These are phyloP conservation scores for Haplographium delicatum DNA, from an alignment of 495 filamentous ascomycete genomes.

Conservation along the genomic window DNA sequence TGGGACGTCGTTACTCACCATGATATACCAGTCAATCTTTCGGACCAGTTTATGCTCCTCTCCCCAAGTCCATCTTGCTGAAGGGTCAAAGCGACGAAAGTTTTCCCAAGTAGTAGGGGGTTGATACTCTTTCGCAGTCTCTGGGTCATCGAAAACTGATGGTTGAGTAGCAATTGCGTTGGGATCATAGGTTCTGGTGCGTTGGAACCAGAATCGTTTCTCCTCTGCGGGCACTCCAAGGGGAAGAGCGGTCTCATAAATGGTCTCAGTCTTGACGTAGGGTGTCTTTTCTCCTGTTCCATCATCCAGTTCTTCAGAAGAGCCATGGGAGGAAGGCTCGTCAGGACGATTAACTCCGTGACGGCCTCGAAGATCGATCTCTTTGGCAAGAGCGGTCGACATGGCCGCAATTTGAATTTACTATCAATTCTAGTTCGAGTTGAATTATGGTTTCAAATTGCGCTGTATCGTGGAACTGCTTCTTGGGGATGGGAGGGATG, in stretches of 20 bases:
- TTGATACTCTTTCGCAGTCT: constrained; percentile 4
- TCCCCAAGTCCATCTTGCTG: constrained; percentile 60
- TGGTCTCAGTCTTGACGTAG: neutral
- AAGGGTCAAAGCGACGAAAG: constrained; percentile 55
- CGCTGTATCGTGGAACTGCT: no score
- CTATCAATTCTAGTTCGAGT: no score
- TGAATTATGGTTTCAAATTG: neutral
- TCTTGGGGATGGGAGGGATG: no score
- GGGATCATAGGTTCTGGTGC: constrained; percentile 36
- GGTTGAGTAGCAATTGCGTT: constrained; percentile 51
- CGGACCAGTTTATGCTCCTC: constrained; percentile 63
- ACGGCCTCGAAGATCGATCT: neutral
- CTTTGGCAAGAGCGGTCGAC: constrained; percentile 14
- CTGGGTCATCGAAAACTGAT: constrained; percentile 37
- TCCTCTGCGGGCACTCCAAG: constrained; percentile 30
- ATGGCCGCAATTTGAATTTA: no score
- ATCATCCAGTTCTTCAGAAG: constrained; percentile 7
- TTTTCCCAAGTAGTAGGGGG: constrained; percentile 33
- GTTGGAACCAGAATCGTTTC: constrained; percentile 40
- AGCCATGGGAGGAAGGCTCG: constrained; percentile 4
- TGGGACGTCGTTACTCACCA: no score
- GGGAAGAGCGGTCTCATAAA: constrained; percentile 3
- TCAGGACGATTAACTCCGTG: neutral
- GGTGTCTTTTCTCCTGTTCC: neutral
- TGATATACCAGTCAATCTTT: constrained; percentile 41